Conservation (phyloP, 2,329 filamentous ascomycete genomes). For the Colletotrichum sp. region DNA sequence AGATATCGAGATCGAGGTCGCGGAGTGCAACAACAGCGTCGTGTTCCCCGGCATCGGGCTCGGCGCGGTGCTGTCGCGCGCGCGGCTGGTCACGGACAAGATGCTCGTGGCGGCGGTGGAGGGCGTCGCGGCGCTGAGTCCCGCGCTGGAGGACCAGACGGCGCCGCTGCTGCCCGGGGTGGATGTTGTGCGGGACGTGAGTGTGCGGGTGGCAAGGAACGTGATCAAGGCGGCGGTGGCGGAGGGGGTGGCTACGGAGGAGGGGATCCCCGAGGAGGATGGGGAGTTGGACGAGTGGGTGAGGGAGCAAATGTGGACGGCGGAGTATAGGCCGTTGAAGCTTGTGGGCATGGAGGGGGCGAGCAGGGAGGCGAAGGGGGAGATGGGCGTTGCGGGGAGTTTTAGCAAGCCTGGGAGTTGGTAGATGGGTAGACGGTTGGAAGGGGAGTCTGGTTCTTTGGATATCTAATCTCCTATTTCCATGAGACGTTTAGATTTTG, state of each 20-base stretch:
- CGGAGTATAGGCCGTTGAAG: slow-evolving; percentile 69
- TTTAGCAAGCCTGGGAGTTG: slow-evolving; percentile 25
- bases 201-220: slow-evolving; percentile 75
- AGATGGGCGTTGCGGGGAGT: slow-evolving; percentile 55
- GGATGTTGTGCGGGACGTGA: slow-evolving; percentile 74
- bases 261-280: slow-evolving; percentile 65
- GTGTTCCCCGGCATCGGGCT: slow-evolving; percentile 88
- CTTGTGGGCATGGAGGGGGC: slow-evolving; percentile 58
- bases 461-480: too few relatives aligned
- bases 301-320: slow-evolving; percentile 79
- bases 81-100: slow-evolving; percentile 70
- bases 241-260: slow-evolving; percentile 70
- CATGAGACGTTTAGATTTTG: not conserved
- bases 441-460: not conserved
- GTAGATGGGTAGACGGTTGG: not conserved
- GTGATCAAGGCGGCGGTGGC: slow-evolving; percentile 76
- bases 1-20: slow-evolving; percentile 54
- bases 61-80: slow-evolving; percentile 74
- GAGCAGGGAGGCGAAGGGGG: slow-evolving; percentile 62
- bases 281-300: slow-evolving; percentile 73
- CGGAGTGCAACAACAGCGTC: slow-evolving; percentile 89
- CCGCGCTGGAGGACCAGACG: slow-evolving; percentile 66
- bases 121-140: slow-evolving; percentile 73
- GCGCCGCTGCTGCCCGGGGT: slow-evolving; percentile 79
- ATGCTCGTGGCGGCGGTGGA: slow-evolving; percentile 84